Base-by-base conservation (phyloP, 2,329 filamentous ascomycete species). In the Proliferodiscus dingleyae region DNA sequence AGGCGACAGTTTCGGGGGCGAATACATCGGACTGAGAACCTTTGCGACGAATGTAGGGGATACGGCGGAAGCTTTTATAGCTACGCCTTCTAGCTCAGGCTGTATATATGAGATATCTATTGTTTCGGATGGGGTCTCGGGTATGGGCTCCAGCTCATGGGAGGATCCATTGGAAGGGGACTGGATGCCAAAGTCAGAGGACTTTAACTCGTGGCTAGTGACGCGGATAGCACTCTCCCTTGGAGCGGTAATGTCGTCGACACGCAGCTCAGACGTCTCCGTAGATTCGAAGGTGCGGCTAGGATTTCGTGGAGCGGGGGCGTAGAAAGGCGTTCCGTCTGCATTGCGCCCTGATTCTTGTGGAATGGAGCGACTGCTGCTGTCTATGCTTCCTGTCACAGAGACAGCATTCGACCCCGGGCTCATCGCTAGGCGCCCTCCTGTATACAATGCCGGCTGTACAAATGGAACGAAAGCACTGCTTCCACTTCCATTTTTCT, bases 21-120 rank as follows among this genome's bases (percentile, higher is more conserved):
- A 59, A 6, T 43, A 43, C 16, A 43, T 46, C 10, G 61, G 61
- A 37, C 54, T 59, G 1, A 63, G 37, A 6, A 64, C 54, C 29
- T 54, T 55, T 7, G 60, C 59, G 4, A 51, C 56, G 34, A 65
- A 65, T 1, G 49, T 49, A 26, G 61, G 60, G 11, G 49, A 69
- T 11, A 81, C 66, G 1, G 76, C 76, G 11, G 70, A 71, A 4
- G 72, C 69, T 59, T 73, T 78, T 53, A 82, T 69, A 1, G 73
- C 70, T 41, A 82, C 75, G 5, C 78, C 77, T 57, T 82, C 79
- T n/a, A 81, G 64, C 23, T 73, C 72, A 3, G 77, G 75, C 52
- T 80, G 72, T 21, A 81, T 74, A 48, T 75, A 71, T 34, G 74
- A 71, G 8, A 82, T 73, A 47, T 81, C 78, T 41, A 82, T 77